phyloP scores from a whole-genome alignment of 345 rosid species.

The Erodium maritimum region DNA sequence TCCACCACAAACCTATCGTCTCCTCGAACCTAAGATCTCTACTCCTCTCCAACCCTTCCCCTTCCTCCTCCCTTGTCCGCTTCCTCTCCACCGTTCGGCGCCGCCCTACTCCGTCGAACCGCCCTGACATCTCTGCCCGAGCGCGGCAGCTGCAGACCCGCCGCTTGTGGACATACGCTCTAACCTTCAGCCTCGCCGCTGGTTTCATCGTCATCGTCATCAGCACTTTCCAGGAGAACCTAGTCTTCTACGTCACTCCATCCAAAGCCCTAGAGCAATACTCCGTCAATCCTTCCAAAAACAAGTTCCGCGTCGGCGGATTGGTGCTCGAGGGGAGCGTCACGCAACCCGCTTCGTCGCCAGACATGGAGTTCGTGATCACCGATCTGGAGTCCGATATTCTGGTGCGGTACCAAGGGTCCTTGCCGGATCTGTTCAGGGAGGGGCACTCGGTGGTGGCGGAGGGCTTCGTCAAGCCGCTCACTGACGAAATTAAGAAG shows the following conservation, averaged over 20 bases:
- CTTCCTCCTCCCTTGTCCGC: slow-evolving; percentile 22
- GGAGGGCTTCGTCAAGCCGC: slow-evolving; percentile 82
- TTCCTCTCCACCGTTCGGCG: slow-evolving; percentile 58
- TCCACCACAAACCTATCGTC: slow-evolving; percentile 13
- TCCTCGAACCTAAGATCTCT: slow-evolving; percentile 10
- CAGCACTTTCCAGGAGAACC: slow-evolving; percentile 75
- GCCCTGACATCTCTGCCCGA: slow-evolving; percentile 63
- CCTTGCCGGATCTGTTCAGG: slow-evolving; percentile 78
- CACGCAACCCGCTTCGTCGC: slow-evolving; percentile 51
- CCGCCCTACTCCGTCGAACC: slow-evolving; percentile 40
- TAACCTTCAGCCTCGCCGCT: slow-evolving; percentile 77
- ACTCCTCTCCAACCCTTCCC: slow-evolving; percentile 7
- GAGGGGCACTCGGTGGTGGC: slow-evolving; percentile 95
- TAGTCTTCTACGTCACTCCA: slow-evolving; percentile 82
- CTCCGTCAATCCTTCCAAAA: slow-evolving; percentile 49
- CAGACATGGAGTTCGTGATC: slow-evolving; percentile 77
- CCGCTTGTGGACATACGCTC: slow-evolving; percentile 81
- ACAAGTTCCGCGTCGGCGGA: slow-evolving; percentile 73
- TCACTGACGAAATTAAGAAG: slow-evolving; percentile 45
- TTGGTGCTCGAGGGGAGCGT: slow-evolving; percentile 93
- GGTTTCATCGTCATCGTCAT: slow-evolving; percentile 81
- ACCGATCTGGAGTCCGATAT: slow-evolving; percentile 85
- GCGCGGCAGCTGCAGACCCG: slow-evolving; percentile 91
- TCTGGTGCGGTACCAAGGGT: slow-evolving; percentile 66
- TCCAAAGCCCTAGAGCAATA: slow-evolving; percentile 76